These are phyloP conservation scores for Aspergillus thermomutatus DNA, from an alignment of 2,329 filamentous ascomycete species.

Conservation along the genomic window DNA sequence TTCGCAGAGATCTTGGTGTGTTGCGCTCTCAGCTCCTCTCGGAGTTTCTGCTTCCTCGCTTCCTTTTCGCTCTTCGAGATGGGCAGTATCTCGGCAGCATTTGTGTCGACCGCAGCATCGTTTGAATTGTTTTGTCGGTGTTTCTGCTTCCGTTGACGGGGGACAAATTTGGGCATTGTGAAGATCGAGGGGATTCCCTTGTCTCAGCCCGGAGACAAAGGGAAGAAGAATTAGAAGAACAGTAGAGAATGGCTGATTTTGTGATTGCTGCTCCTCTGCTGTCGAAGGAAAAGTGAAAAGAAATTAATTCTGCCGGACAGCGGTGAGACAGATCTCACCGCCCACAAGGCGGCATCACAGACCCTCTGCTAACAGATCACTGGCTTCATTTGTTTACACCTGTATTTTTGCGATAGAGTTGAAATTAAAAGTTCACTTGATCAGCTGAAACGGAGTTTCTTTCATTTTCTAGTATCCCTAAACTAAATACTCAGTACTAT, in stretches of 20 bases:
- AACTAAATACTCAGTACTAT: background rate
- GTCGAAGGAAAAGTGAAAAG: slow-evolving; percentile 7
- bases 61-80: slow-evolving; percentile 53
- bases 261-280: background rate
- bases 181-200: slow-evolving; percentile 5
- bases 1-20: slow-evolving; percentile 59
- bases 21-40: slow-evolving; percentile 52
- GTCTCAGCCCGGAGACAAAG: slow-evolving; percentile 12
- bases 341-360: background rate
- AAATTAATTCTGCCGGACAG: slow-evolving; percentile 10
- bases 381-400: background rate
- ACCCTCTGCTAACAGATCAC: background rate
- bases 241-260: slow-evolving; percentile 4
- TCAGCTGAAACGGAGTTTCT: background rate
- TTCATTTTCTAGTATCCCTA: background rate
- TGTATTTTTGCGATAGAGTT: background rate
- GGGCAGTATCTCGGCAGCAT: slow-evolving; percentile 41
- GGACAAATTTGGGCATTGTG: slow-evolving; percentile 49
- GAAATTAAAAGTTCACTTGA: background rate
- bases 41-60: slow-evolving; percentile 50
- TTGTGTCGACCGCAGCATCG: slow-evolving; percentile 43
- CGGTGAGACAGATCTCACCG: background rate
- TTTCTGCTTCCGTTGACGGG: slow-evolving; percentile 58
- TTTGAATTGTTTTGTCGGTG: slow-evolving; percentile 32
- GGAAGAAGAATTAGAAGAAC: slow-evolving; percentile 6